Evolutionary conservation across 805 yeast genomes (phyloP), one percentile per base, ranked within the genome.

Genomic region (Wickerhamiella shivajii): DNA sequence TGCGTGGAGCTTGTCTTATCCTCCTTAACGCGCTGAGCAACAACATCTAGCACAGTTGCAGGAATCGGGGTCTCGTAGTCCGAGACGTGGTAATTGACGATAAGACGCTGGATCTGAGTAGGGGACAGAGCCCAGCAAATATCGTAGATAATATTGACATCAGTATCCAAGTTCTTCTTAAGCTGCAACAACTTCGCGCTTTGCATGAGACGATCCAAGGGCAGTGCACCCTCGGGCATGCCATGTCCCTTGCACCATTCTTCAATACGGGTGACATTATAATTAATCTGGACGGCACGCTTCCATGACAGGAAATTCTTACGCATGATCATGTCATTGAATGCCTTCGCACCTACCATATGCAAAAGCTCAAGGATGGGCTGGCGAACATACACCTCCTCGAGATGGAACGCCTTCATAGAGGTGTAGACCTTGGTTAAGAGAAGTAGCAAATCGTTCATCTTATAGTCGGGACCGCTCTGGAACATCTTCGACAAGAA

Each of bases 161-260:
- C 98, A 39, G 77, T 92, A 23, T 74, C 68, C 20, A 92, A 77
- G 47, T 76, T 77, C 64, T 90, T 90, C 57, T 92, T 73, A 52
- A 90, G 69, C 59, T 90, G 99, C 50, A 90, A 63, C 39, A 90
- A 64, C 60, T 90, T 90, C 24, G 95, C 85, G 14, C 93, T 87
- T 59, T 90, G 97, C 44, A 84, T 67, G 51, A 90, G 64, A 52
- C 85, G 96, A 41, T 76, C 75, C 52, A 90, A 67, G 50, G 83
- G 74, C 24, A 74, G 71, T 3, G 87, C 70, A 2, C 92, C 93
- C 52, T 85, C 94, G 32, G 78, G 77, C 41, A 90, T 71, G 33
- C 78, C 85, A 55, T 87, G 95, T 6, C 83, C 73, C 61, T 83
- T 87, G 59, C 97, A 87, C 98, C 98, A 90, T 60, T 90, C 99